Base-by-base conservation (phyloP, 2,329 filamentous ascomycete genomes). In the Exophiala spinifera region DNA sequence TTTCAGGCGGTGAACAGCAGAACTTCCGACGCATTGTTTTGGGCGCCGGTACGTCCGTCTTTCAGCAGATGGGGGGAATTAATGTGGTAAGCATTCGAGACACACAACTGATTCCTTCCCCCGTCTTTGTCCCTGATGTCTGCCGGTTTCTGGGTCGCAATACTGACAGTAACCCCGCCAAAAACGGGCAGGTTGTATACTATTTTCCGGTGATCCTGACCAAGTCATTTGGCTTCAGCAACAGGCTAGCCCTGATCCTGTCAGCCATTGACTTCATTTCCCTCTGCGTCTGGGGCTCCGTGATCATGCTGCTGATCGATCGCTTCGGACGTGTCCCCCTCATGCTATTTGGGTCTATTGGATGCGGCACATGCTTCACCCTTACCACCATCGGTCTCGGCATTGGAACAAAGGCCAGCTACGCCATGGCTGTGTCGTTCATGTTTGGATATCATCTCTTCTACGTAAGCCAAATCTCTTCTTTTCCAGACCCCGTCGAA, bases 81-180 rank as follows among this genome's bases (percentile, higher is more conserved):
- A 80, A 79, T 31, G 73, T n/a, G 77, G 78, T 31, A 75, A 31
- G 79, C 57, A 67, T 80, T n/a, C 11, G 75, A 79, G 64, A 79
- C 40, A 33, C 33, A 49, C n/a, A 15, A 77, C 0, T 76, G 70
- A 70, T 73, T 71, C 52, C 74, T 74, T 51, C 23, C 69, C 10
- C 70, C 70, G 1, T 72, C 69, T 6, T 71, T n/a, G n/a, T n/a
- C n/a, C n/a, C n/a, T n/a, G 8, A 49, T 25, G 7, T n/a, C 17
- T 25, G 33, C 34, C n/a, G 10, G 17, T 15, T 40, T 40, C n/a
- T 21, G 13, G n/a, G 1, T n/a, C 33, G 20, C 33, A 31, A 49
- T 68, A 65, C 72, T n/a, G 70, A 72, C 55, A 66, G 69, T 21
- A 68, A 71, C 47, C 71, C 70, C 53, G 67, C 70, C 11, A 73